Percentiles rank a stretch among this genome's conserved stretches.
These are phyloP conservation scores for Fusarium robinianum DNA, from an alignment of 2,329 filamentous ascomycete species.

Conservation along the genomic window DNA sequence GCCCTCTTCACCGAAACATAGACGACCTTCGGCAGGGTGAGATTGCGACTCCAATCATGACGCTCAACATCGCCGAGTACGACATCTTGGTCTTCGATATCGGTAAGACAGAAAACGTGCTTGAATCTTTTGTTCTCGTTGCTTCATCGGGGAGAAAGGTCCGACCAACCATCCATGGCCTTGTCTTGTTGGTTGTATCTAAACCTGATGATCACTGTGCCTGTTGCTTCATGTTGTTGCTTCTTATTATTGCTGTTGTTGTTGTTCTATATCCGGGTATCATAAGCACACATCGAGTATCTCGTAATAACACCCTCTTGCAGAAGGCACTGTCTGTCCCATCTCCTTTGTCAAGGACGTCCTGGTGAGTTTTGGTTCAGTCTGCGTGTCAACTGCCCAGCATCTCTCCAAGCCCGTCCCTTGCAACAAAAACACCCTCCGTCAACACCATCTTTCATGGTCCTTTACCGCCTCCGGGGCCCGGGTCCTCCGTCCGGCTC, in stretches of 20 bases:
- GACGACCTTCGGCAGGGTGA: constrained; percentile 4
- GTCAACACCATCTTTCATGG: constrained; percentile 10
- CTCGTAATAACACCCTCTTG: constrained; percentile 26
- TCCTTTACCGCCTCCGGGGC: constrained; percentile 21
- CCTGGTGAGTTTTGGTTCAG: constrained; percentile 62
- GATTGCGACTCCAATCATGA: constrained; percentile 20
- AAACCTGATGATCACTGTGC: too few species aligned
- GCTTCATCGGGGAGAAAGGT: too few species aligned
- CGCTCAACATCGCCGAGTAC: constrained; percentile 36
- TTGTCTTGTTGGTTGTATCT: too few species aligned
- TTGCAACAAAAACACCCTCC: constrained; percentile 20
- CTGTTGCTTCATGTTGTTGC: background rate
- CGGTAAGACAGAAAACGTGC: constrained; percentile 37
- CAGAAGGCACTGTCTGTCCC: constrained; percentile 81
- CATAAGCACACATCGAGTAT: constrained; percentile 22
- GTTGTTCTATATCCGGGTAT: constrained; percentile 5
- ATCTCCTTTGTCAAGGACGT: constrained; percentile 85
- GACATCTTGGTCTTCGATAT: constrained; percentile 45
- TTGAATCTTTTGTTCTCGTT: constrained; percentile 8
- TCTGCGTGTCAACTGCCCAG: constrained; percentile 21
- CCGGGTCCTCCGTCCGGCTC: constrained; percentile 31
- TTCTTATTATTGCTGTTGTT: constrained; percentile 10
- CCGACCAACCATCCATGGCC: too few species aligned
- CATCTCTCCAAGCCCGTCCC: constrained; percentile 18
- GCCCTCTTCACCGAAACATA: constrained; percentile 18